These are phyloP conservation scores for Elongisporangium undulatum DNA, from an alignment of 352 stramenopile species.

Conservation along the genomic window DNA sequence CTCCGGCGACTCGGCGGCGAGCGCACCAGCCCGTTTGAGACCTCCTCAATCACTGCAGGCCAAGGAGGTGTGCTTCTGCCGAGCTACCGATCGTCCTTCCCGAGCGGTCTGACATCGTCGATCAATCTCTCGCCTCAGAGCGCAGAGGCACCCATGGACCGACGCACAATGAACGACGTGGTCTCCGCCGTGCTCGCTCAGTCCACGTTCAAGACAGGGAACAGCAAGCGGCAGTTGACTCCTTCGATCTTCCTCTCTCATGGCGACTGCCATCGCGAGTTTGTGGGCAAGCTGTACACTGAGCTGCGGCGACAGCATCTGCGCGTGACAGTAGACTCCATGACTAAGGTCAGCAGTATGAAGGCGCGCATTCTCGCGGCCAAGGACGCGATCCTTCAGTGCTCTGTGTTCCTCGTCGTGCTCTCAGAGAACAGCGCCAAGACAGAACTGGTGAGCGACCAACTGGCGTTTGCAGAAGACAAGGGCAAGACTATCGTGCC, in stretches of 20 bases:
- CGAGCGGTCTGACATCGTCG: constrained; percentile 6
- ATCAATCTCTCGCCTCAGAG: background rate
- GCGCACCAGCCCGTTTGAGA: constrained; percentile 9
- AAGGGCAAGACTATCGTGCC: constrained; percentile 76
- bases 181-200: constrained; percentile 50
- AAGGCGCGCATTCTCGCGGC: constrained; percentile 69
- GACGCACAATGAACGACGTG: constrained; percentile 42
- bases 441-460: constrained; percentile 78
- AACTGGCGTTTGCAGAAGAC: constrained; percentile 80
- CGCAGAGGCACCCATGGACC: background rate
- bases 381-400: constrained; percentile 75
- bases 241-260: constrained; percentile 77
- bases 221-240: constrained; percentile 12
- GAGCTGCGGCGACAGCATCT: constrained; percentile 48
- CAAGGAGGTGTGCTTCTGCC: constrained; percentile 7
- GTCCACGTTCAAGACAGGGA: constrained; percentile 4
- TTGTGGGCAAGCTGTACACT: constrained; percentile 50
- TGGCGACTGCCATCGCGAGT: constrained; percentile 66
- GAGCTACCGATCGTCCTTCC: constrained; percentile 9
- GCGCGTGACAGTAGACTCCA: constrained; percentile 54
- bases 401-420: constrained; percentile 66
- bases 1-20: constrained; percentile 42
- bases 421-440: constrained; percentile 71
- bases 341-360: constrained; percentile 68
- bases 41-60: constrained; percentile 12